phyloP scores from a whole-genome alignment of 1,139 yeast genomes.

The Pichia sp. region DNA sequence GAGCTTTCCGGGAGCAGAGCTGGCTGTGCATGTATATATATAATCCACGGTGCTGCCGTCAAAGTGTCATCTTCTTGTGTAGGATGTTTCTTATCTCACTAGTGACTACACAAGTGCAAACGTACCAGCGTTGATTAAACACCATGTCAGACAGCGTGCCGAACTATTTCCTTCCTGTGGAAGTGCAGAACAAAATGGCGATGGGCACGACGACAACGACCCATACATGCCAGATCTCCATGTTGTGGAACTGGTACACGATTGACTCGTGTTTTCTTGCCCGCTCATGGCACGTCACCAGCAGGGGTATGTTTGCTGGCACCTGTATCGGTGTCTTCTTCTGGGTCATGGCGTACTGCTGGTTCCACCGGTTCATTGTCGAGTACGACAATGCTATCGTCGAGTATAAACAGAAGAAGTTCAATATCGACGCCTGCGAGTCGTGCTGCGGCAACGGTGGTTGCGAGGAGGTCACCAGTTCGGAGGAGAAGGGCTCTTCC shows the following conservation, averaged over 20 bases:
- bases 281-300: conserved; percentile 59
- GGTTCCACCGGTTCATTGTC: conserved; percentile 52
- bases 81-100: not conserved
- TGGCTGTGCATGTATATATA: too few species aligned
- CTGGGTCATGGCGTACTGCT: conserved; percentile 53
- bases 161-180: conserved; percentile 11
- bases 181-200: conserved; percentile 19
- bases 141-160: not conserved
- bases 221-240: conserved; percentile 27
- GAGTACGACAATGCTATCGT: conserved; percentile 49
- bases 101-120: not conserved
- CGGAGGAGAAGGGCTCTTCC: not conserved
- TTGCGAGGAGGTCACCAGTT: not conserved
- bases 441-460: conserved; percentile 18
- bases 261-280: conserved; percentile 62
- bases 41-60: too few species aligned
- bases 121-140: too few species aligned
- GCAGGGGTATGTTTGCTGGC: conserved; percentile 63
- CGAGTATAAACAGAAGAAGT: conserved; percentile 21
- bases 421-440: conserved; percentile 2
- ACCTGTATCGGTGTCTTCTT: conserved; percentile 63
- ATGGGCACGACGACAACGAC: conserved; percentile 18
- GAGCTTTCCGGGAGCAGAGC: too few species aligned
- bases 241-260: conserved; percentile 59
- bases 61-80: too few species aligned